A percentile compares a stretch with the other conserved stretches of the same genome.
These are phyloP conservation scores for Mortierella sp. DNA, from an alignment of 371 early-diverging fungal species.

Conservation along the genomic window DNA sequence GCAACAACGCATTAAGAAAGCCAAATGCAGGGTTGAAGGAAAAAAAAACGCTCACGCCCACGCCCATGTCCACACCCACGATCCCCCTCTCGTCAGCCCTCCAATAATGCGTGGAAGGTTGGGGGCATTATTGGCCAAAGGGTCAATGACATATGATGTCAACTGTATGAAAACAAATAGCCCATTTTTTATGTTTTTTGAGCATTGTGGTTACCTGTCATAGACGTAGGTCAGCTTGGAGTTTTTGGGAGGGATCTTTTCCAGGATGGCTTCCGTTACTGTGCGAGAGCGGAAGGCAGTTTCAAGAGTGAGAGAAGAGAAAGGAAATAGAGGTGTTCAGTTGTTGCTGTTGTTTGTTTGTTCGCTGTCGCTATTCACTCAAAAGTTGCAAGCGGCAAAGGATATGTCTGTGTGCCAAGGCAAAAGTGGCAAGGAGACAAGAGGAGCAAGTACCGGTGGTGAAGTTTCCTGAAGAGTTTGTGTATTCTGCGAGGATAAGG, in stretches of 20 bases:
- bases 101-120: no score
- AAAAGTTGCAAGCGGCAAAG: neutral
- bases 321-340: neutral
- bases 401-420: neutral
- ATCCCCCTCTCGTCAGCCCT: no score
- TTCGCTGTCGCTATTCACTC: no score
- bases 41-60: neutral
- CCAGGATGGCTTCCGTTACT: slow-evolving; percentile 91
- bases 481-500: slow-evolving; percentile 82
- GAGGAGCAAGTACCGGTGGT: slow-evolving; percentile 46
- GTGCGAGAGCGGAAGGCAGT: neutral
- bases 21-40: neutral
- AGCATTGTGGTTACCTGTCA: slow-evolving; percentile 72
- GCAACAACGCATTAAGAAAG: neutral
- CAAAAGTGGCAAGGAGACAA: neutral
- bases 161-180: neutral
- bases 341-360: neutral
- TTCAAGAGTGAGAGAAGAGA: neutral
- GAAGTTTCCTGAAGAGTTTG: slow-evolving; percentile 84
- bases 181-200: neutral
- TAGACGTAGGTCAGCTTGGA: slow-evolving; percentile 93
- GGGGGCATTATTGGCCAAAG: neutral
- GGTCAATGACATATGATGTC: slow-evolving; percentile 1
- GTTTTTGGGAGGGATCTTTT: slow-evolving; percentile 91
- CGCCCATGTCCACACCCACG: neutral